Evolutionary conservation across 257 asterid species (phyloP).

Genomic region (Cynanchum wilfordii): DNA sequence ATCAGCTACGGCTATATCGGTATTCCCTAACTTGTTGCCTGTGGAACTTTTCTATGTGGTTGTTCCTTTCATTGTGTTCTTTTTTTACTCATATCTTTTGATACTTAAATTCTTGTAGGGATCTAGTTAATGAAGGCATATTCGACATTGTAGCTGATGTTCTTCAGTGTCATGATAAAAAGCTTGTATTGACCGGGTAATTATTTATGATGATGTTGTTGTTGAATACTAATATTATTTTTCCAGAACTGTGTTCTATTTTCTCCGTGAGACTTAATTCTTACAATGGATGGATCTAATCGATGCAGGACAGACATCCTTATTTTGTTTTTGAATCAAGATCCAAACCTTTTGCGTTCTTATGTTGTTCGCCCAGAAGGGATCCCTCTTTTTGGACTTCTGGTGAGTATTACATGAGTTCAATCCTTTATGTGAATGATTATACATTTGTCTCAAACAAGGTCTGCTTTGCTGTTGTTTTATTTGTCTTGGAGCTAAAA

Average conservation of each 20-base stretch:
- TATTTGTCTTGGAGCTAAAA: neutral
- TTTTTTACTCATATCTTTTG: neutral
- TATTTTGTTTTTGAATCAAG: slow-evolving; percentile 73
- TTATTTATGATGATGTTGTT: slow-evolving; percentile 22
- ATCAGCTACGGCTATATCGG: slow-evolving; percentile 88
- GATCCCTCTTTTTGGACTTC: slow-evolving; percentile 61
- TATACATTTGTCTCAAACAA: neutral
- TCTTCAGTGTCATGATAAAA: slow-evolving; percentile 74
- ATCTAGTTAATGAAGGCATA: slow-evolving; percentile 83
- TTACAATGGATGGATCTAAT: slow-evolving; percentile 31
- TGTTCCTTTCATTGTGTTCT: neutral
- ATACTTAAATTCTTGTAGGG: slow-evolving; percentile 49
- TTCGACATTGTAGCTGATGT: slow-evolving; percentile 72
- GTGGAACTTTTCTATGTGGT: neutral
- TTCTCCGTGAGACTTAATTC: slow-evolving; percentile 14
- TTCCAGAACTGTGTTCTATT: neutral
- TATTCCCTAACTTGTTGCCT: slow-evolving; percentile 14
- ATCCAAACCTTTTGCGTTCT: slow-evolving; percentile 74
- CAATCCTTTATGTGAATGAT: neutral
- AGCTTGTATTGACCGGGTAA: slow-evolving; percentile 91
- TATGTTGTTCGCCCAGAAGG: slow-evolving; percentile 73
- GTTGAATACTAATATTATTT: neutral
- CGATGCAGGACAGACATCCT: slow-evolving; percentile 97
- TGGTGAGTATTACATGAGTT: slow-evolving; percentile 46
- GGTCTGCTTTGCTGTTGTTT: neutral